These are phyloP conservation scores for Aureobasidium sp. DNA, from an alignment of 2,329 filamentous ascomycete species.

Conservation along the genomic window DNA sequence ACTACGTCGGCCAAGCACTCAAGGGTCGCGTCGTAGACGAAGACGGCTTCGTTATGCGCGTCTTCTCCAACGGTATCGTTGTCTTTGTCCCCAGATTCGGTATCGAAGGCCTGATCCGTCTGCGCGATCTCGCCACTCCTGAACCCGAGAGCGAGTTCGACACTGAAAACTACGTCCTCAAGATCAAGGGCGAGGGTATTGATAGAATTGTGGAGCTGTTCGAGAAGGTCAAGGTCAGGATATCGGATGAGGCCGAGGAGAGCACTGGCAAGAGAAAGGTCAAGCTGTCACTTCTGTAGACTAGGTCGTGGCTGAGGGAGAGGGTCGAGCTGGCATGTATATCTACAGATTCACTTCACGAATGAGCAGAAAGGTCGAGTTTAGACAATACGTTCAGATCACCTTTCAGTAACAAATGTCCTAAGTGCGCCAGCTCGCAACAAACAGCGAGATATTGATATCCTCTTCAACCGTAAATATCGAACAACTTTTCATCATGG, in stretches of 20 bases:
- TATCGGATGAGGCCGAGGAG: slow-evolving; percentile 89
- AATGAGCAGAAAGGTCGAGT: neutral
- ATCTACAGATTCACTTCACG: neutral
- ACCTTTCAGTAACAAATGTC: no score
- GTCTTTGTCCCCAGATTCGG: slow-evolving; percentile 94
- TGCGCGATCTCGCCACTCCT: slow-evolving; percentile 70
- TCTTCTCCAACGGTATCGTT: slow-evolving; percentile 96
- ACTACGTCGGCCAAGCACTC: slow-evolving; percentile 94
- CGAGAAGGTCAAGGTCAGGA: slow-evolving; percentile 79
- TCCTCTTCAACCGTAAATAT: no score
- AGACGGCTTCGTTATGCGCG: slow-evolving; percentile 91
- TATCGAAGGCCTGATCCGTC: slow-evolving; percentile 81
- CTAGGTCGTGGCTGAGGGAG: no score
- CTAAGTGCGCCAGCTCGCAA: no score
- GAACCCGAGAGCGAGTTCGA: slow-evolving; percentile 77
- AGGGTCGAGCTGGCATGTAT: neutral
- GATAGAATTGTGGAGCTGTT: slow-evolving; percentile 62
- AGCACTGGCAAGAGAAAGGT: slow-evolving; percentile 91
- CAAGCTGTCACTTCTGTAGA: slow-evolving; percentile 52
- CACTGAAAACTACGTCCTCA: slow-evolving; percentile 72
- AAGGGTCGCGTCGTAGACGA: slow-evolving; percentile 69
- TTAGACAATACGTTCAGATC: no score
- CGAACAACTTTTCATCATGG: no score
- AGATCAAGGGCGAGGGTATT: slow-evolving; percentile 44
- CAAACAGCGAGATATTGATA: no score